Evolutionary conservation across 192 early-diverging fungal species (phyloP).

Genomic region (Coemansia sp.): DNA sequence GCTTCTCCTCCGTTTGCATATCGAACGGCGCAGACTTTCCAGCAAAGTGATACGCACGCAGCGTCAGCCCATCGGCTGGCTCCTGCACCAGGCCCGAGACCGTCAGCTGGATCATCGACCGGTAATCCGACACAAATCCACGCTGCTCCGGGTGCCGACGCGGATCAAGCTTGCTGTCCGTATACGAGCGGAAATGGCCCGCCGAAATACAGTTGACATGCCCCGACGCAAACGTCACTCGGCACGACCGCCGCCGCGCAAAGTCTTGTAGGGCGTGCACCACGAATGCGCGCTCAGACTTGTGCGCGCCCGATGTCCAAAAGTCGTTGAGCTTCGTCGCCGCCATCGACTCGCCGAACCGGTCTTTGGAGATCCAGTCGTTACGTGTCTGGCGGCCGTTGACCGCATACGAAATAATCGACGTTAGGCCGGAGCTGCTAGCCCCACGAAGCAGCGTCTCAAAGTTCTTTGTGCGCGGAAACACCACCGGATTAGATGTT

Average conservation of each 20-base stretch:
- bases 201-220: constrained; percentile 74
- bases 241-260: constrained; percentile 58
- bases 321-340: constrained; percentile 78
- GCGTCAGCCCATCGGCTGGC: constrained; percentile 63
- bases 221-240: constrained; percentile 78
- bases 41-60: constrained; percentile 59
- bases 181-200: constrained; percentile 58
- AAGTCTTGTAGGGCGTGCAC: constrained; percentile 68
- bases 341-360: constrained; percentile 75
- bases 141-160: constrained; percentile 51
- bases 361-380: constrained; percentile 53
- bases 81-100: constrained; percentile 77
- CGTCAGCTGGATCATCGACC: constrained; percentile 78
- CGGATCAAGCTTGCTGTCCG: constrained; percentile 39
- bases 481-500: constrained; percentile 69
- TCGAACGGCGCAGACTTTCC: constrained; percentile 60
- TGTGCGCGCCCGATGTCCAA: constrained; percentile 64
- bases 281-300: constrained; percentile 64
- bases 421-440: constrained; percentile 48
- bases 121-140: constrained; percentile 60
- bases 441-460: constrained; percentile 65
- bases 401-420: constrained; percentile 47
- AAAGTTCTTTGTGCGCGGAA: constrained; percentile 68
- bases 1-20: constrained; percentile 65
- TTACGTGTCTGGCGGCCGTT: constrained; percentile 39